A percentile compares a stretch with the other conserved stretches of the same genome.
Evolutionary conservation across 768 basidiomycete species (phyloP).

Genomic region (Heimioporus sp.): DNA sequence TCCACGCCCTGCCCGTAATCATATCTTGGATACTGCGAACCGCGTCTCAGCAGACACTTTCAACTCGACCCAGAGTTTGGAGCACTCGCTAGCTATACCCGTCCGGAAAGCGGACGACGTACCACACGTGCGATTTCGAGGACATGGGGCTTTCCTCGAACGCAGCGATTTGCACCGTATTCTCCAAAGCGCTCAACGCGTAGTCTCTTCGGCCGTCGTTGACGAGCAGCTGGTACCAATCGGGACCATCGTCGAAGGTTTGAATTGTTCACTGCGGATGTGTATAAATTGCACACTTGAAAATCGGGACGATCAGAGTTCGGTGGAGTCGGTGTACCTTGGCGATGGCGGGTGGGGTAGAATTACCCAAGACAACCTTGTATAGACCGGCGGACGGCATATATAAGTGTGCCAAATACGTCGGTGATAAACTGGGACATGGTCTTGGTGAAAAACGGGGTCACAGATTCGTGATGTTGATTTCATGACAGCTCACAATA

Average conservation of each 20-base stretch:
- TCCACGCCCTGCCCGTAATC: constrained; percentile 4
- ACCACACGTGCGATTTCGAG: constrained; percentile 8
- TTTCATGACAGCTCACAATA: too few species aligned
- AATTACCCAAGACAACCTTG: constrained; percentile 1
- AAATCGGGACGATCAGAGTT: not conserved
- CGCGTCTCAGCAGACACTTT: not conserved
- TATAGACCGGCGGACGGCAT: not conserved
- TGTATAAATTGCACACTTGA: not conserved
- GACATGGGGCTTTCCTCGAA: constrained; percentile 1
- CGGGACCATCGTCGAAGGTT: not conserved
- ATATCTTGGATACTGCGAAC: constrained; percentile 2
- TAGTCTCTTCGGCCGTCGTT: constrained; percentile 9
- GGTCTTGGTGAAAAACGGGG: not conserved
- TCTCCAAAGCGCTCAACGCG: not conserved
- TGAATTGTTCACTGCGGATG: constrained; percentile 8
- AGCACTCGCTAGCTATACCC: constrained; percentile 1
- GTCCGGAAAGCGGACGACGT: constrained; percentile 1
- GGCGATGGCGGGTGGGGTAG: not conserved
- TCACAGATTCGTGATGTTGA: too few species aligned
- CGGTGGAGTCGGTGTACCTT: not conserved
- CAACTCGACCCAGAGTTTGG: not conserved
- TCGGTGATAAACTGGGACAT: not conserved
- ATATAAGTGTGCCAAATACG: constrained; percentile 3
- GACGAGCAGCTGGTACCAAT: constrained; percentile 11
- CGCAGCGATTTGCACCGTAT: not conserved